These are phyloP conservation scores for Ampelomyces quisqualis DNA, from an alignment of 2,329 filamentous ascomycete species.

Conservation along the genomic window DNA sequence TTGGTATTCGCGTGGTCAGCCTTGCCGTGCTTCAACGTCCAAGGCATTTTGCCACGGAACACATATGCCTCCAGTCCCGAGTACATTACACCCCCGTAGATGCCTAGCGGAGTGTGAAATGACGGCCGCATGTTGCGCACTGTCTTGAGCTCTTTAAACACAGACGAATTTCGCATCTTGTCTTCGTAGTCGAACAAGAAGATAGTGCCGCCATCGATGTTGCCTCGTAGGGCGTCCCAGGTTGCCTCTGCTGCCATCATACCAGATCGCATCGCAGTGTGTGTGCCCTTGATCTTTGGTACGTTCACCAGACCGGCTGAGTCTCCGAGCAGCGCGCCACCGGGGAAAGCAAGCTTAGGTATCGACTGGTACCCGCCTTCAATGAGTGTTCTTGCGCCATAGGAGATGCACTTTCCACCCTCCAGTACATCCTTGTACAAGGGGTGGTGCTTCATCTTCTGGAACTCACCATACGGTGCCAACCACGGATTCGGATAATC, in stretches of 20 bases:
- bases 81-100: slow-evolving; percentile 89
- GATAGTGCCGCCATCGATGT: slow-evolving; percentile 65
- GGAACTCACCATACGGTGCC: slow-evolving; percentile 93
- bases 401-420: slow-evolving; percentile 95
- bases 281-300: slow-evolving; percentile 97
- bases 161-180: slow-evolving; percentile 76
- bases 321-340: slow-evolving; percentile 92
- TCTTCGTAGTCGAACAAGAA: slow-evolving; percentile 97
- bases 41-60: slow-evolving; percentile 80
- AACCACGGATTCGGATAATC: slow-evolving; percentile 98
- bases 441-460: slow-evolving; percentile 98
- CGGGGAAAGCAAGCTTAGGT: slow-evolving; percentile 93
- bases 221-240: slow-evolving; percentile 67
- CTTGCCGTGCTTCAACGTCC: slow-evolving; percentile 85
- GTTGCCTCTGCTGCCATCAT: slow-evolving; percentile 95
- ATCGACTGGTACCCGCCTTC: slow-evolving; percentile 98
- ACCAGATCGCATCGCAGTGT: slow-evolving; percentile 95
- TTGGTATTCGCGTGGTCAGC: slow-evolving; percentile 79
- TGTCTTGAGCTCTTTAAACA: slow-evolving; percentile 92
- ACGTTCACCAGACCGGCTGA: slow-evolving; percentile 96
- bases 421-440: slow-evolving; percentile 83
- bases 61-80: slow-evolving; percentile 90
- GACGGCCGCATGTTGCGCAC: slow-evolving; percentile 97
- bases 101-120: slow-evolving; percentile 82
- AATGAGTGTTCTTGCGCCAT: slow-evolving; percentile 85